phyloP scores from a whole-genome alignment of 225 moss, liverwort and hornwort species.

The Pleurozium schreberi region DNA sequence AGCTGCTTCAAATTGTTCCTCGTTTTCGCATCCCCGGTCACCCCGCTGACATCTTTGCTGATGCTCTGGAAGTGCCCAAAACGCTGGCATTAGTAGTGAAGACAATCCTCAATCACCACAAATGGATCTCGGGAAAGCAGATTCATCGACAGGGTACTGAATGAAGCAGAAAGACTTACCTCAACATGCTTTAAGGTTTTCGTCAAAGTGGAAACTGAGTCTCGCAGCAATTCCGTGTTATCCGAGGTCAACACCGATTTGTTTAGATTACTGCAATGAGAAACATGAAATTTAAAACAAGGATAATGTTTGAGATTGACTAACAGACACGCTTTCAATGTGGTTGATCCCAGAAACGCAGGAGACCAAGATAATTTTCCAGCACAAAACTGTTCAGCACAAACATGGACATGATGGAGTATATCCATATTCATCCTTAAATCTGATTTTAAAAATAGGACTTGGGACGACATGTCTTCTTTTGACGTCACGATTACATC shows the following conservation, averaged over 20 bases:
- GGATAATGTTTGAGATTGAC: not conserved
- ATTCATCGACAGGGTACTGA: not conserved
- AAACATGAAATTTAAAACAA: not conserved
- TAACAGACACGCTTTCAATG: not conserved
- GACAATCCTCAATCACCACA: not conserved
- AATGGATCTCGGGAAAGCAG: not conserved
- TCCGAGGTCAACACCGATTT: conserved; percentile 80
- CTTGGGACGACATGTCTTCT: not conserved
- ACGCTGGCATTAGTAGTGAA: not conserved
- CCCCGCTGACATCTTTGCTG: conserved; percentile 87
- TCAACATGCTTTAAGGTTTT: conserved; percentile 89
- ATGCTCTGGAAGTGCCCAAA: conserved; percentile 60
- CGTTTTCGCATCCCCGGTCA: conserved; percentile 84
- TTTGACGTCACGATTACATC: not conserved
- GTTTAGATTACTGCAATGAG: conserved; percentile 56
- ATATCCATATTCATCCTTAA: not conserved
- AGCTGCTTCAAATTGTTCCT: conserved; percentile 81
- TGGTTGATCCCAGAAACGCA: not conserved
- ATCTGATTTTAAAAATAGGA: not conserved
- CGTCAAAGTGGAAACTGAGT: conserved; percentile 83
- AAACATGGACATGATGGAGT: not conserved
- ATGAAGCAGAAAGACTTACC: conserved; percentile 22
- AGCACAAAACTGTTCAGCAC: not conserved
- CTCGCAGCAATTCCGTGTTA: conserved; percentile 75
- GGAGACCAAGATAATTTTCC: not conserved